Conservation (phyloP, 495 filamentous ascomycete species). For the Xylaria sp. region DNA sequence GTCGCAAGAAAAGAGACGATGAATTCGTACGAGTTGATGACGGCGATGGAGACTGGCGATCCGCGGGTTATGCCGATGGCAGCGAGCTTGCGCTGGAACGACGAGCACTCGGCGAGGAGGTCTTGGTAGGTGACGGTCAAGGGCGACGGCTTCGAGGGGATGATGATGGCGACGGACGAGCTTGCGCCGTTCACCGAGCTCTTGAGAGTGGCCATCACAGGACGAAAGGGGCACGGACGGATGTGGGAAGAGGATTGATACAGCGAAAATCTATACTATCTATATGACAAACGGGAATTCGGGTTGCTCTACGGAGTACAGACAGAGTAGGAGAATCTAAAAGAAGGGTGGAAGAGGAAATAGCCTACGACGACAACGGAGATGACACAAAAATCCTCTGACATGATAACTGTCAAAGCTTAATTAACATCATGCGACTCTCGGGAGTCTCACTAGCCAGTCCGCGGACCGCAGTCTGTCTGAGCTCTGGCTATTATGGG, state of each 20-base stretch:
- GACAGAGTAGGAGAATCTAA: not conserved
- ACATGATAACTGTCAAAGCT: not conserved
- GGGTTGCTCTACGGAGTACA: not conserved
- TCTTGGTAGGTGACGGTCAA: constrained; percentile 68
- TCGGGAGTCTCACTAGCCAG: constrained; percentile 10
- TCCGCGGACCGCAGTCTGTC: not conserved
- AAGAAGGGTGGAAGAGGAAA: not conserved
- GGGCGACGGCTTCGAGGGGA: constrained; percentile 65
- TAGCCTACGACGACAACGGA: not conserved
- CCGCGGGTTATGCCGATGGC: constrained; percentile 67
- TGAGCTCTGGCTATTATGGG: not conserved
- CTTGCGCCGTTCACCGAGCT: constrained; percentile 50
- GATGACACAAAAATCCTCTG: not conserved
- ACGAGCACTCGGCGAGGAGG: constrained; percentile 64
- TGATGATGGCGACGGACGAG: constrained; percentile 65
- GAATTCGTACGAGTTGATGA: constrained; percentile 82
- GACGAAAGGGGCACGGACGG: not conserved
- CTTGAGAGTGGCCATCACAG: constrained; percentile 50
- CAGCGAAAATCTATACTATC: constrained; percentile 5
- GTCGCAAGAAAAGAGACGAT: constrained; percentile 80
- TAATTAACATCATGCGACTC: constrained; percentile 18
- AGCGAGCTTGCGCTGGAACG: constrained; percentile 76
- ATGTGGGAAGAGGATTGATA: not conserved
- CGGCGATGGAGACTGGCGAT: constrained; percentile 75
- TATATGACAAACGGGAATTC: not conserved